Evolutionary conservation across 2,329 filamentous ascomycete genomes (phyloP).

Genomic region (Chaetomiaceae sp.): DNA sequence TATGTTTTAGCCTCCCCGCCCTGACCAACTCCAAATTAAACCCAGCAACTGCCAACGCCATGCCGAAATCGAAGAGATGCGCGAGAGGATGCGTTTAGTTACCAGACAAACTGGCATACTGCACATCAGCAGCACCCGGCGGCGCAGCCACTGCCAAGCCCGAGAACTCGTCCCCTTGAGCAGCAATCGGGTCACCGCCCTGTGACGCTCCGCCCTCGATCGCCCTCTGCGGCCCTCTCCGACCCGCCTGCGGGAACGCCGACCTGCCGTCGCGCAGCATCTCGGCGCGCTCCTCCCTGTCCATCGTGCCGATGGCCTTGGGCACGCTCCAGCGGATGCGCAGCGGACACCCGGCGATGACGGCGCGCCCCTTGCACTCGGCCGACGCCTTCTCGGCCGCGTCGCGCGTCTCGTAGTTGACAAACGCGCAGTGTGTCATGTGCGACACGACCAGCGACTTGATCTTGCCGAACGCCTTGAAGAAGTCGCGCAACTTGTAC

Average conservation of each 20-base stretch:
- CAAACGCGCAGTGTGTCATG: slow-evolving; percentile 92
- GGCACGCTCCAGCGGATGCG: slow-evolving; percentile 90
- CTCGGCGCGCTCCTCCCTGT: slow-evolving; percentile 73
- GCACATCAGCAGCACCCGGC: slow-evolving; percentile 68
- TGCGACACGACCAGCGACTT: slow-evolving; percentile 93
- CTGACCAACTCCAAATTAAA: slow-evolving; percentile 1
- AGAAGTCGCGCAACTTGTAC: slow-evolving; percentile 83
- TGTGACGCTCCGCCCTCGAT: slow-evolving; percentile 27
- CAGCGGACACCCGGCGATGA: slow-evolving; percentile 86
- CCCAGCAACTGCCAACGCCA: slow-evolving; percentile 18
- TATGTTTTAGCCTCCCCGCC: slow-evolving; percentile 1
- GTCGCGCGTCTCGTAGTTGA: slow-evolving; percentile 84
- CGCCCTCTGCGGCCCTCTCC: slow-evolving; percentile 30
- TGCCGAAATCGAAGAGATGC: slow-evolving; percentile 24
- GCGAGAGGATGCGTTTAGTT: slow-evolving; percentile 27
- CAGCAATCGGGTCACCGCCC: slow-evolving; percentile 23
- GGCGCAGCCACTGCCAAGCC: slow-evolving; percentile 61
- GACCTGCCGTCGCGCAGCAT: slow-evolving; percentile 73
- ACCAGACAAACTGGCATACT: slow-evolving; percentile 80
- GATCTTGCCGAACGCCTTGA: slow-evolving; percentile 81
- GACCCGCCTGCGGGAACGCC: slow-evolving; percentile 44
- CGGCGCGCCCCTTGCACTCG: slow-evolving; percentile 77
- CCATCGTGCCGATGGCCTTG: slow-evolving; percentile 85
- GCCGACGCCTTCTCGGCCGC: slow-evolving; percentile 80
- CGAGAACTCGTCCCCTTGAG: slow-evolving; percentile 25